Evolutionary conservation across 2,329 filamentous ascomycete species (phyloP).

Genomic region (Leptosphaerulina australis): DNA sequence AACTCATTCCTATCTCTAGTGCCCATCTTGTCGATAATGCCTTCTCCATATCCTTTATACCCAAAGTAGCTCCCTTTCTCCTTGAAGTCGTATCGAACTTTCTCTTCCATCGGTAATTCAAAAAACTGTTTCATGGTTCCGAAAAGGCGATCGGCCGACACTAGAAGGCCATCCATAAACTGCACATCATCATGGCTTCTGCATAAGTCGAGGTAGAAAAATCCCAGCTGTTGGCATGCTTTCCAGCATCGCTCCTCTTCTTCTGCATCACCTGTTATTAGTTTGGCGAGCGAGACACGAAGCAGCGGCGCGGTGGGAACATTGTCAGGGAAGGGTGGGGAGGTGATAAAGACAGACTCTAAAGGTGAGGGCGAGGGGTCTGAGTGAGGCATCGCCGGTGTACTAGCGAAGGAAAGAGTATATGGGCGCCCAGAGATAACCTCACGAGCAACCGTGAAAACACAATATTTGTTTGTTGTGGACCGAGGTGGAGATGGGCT

Average conservation of each 20-base stretch:
- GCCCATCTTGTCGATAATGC: conserved; percentile 55
- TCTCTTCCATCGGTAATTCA: conserved; percentile 57
- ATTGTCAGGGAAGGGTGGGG: conserved; percentile 52
- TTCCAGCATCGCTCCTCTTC: conserved; percentile 50
- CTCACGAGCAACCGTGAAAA: too few species aligned
- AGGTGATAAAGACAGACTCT: conserved; percentile 31
- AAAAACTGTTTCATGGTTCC: conserved; percentile 55
- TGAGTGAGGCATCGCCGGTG: conserved; percentile 31
- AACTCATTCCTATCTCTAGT: conserved; percentile 61
- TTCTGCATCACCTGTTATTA: conserved; percentile 42
- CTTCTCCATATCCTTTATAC: conserved; percentile 55
- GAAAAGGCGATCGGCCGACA: conserved; percentile 57
- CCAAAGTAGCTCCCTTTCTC: conserved; percentile 59
- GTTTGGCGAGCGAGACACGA: conserved; percentile 50
- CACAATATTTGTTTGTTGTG: too few species aligned
- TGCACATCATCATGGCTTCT: conserved; percentile 48
- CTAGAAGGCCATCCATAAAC: conserved; percentile 47
- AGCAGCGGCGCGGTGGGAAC: conserved; percentile 51
- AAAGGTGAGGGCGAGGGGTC: conserved; percentile 22
- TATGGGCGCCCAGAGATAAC: too few species aligned
- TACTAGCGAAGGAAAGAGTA: background rate
- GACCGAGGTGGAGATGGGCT: conserved; percentile 8
- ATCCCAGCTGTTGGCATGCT: conserved; percentile 58
- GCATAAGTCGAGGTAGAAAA: conserved; percentile 62
- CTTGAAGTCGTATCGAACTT: conserved; percentile 61